A percentile compares a stretch with the other conserved stretches of the same genome.
Conservation (phyloP, 192 early-diverging fungal genomes). For the Backusella parvicylindrica region DNA sequence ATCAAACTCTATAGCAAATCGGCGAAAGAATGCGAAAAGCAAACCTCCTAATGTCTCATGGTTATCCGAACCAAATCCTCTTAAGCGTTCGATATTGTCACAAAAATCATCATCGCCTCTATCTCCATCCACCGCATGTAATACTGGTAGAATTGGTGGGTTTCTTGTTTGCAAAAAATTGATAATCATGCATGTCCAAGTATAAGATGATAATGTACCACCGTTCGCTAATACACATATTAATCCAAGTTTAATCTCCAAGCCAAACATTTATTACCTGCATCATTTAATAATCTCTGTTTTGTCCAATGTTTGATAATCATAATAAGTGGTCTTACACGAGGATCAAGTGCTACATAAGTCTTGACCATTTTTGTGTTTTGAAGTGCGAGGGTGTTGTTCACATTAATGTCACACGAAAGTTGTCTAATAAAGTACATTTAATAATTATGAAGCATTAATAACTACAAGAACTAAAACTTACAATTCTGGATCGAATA, state of each 20-base stretch:
- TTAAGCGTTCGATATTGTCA: constrained; percentile 61
- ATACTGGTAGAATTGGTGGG: constrained; percentile 85
- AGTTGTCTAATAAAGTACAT: constrained; percentile 45
- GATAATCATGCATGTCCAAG: constrained; percentile 91
- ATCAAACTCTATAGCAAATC: constrained; percentile 80
- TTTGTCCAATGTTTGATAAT: constrained; percentile 94
- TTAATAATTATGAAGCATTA: neutral
- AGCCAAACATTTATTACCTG: constrained; percentile 44
- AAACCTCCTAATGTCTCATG: constrained; percentile 74
- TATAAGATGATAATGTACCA: constrained; percentile 91
- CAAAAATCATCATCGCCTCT: constrained; percentile 75
- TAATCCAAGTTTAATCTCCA: neutral
- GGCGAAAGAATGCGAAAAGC: constrained; percentile 82
- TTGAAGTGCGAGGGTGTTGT: constrained; percentile 85
- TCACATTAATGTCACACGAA: constrained; percentile 92
- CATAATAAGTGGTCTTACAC: constrained; percentile 88
- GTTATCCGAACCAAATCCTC: constrained; percentile 68
- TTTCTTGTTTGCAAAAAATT: constrained; percentile 90
- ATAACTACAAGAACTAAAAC: constrained; percentile 17
- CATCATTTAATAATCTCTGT: constrained; percentile 83
- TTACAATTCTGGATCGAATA: constrained; percentile 86
- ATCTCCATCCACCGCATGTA: constrained; percentile 58
- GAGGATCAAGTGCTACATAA: constrained; percentile 83
- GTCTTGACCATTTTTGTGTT: constrained; percentile 89
- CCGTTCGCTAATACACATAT: constrained; percentile 62